A percentile compares a stretch with the other conserved stretches of the same genome.
Conservation (phyloP, 345 rosid genomes). For the Salix koriyanagi region DNA sequence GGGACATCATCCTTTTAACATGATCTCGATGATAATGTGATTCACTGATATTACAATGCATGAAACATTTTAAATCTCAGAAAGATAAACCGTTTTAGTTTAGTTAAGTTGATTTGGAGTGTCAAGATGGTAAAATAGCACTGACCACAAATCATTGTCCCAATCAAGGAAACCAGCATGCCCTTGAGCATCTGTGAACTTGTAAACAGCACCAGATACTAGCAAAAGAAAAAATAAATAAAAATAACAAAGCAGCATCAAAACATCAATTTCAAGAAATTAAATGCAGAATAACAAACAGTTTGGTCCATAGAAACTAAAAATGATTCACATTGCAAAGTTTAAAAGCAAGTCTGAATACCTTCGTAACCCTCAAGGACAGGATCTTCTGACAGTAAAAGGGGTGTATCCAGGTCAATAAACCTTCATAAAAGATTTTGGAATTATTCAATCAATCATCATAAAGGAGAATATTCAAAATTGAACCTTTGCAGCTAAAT, state of each 20-base stretch:
- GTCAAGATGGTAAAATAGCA: slow-evolving; percentile 2
- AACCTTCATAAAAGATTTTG: slow-evolving; percentile 40
- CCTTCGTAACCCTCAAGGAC: slow-evolving; percentile 86
- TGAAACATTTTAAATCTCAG: not conserved
- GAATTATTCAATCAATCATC: not conserved
- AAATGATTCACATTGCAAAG: not conserved
- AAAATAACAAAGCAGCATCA: not conserved
- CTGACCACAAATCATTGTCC: slow-evolving; percentile 54
- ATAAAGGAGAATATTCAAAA: too few relatives aligned
- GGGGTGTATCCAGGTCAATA: slow-evolving; percentile 85
- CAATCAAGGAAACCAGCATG: slow-evolving; percentile 67
- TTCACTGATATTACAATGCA: not conserved
- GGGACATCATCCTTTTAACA: not conserved
- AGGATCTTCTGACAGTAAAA: slow-evolving; percentile 84
- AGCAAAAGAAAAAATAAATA: slow-evolving; percentile 7
- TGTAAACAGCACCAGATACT: slow-evolving; percentile 74
- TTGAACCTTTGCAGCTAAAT: not conserved
- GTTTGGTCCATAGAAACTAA: not conserved
- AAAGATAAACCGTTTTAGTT: too few relatives aligned
- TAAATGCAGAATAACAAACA: not conserved
- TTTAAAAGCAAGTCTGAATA: slow-evolving; percentile 23
- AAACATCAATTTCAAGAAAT: not conserved
- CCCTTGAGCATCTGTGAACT: slow-evolving; percentile 49
- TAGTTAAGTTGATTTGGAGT: too few relatives aligned
- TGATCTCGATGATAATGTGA: not conserved